Conservation (phyloP, 116 monocot genomes). For the Iris pallida region DNA sequence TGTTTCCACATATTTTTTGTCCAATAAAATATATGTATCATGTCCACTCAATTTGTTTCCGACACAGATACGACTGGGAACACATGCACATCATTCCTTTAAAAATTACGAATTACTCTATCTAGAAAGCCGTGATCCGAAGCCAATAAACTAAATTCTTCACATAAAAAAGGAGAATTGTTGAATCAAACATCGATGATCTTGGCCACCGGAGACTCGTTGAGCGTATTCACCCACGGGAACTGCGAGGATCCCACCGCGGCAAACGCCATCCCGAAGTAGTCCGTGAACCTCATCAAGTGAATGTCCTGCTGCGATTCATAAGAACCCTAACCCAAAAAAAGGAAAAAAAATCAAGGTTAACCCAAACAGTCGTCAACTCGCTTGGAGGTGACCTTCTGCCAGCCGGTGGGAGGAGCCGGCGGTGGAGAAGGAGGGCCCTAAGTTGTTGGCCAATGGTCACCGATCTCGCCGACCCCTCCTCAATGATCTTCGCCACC, state of each 20-base stretch:
- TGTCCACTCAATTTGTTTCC: too few species aligned
- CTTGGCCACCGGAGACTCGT: conserved; percentile 74
- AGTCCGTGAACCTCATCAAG: conserved; percentile 94
- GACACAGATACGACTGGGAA: too few species aligned
- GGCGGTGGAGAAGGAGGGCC: conserved; percentile 5
- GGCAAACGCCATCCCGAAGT: conserved; percentile 67
- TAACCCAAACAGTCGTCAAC: background rate
- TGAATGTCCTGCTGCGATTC: conserved; percentile 72
- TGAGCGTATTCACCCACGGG: conserved; percentile 85
- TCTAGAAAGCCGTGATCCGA: too few species aligned
- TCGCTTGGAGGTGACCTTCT: conserved; percentile 86
- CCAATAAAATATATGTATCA: too few species aligned
- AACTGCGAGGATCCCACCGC: conserved; percentile 63
- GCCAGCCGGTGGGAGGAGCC: conserved; percentile 63
- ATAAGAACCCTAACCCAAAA: too few species aligned
- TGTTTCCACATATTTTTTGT: too few species aligned
- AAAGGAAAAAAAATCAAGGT: background rate
- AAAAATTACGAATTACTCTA: too few species aligned
- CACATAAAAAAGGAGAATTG: background rate
- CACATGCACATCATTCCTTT: too few species aligned
- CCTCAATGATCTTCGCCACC: too few species aligned
- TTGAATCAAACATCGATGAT: conserved; percentile 66
- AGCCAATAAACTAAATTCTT: too few species aligned
- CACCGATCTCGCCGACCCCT: too few species aligned
- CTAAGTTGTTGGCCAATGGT: too few species aligned